Conservation (phyloP, 2,329 filamentous ascomycete genomes). For the Setomelanomma holmii region DNA sequence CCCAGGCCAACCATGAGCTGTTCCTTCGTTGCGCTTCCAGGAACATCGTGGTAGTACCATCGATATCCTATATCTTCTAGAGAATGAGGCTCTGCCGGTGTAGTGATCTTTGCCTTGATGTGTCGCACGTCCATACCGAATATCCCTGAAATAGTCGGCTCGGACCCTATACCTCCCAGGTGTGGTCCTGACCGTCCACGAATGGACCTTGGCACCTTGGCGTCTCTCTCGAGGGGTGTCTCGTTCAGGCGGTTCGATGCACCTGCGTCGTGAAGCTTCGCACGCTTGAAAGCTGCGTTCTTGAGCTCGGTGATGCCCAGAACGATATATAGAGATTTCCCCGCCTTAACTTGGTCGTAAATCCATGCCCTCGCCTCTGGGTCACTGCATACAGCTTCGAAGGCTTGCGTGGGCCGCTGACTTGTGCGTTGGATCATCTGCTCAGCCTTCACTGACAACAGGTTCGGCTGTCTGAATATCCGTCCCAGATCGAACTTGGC, state of each 20-base stretch:
- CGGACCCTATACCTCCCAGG: slow-evolving; percentile 38
- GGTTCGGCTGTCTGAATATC: slow-evolving; percentile 47
- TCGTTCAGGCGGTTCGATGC: slow-evolving; percentile 45
- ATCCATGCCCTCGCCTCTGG: slow-evolving; percentile 44
- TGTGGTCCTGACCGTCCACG: slow-evolving; percentile 33
- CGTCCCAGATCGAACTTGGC: slow-evolving; percentile 48
- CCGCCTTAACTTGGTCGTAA: slow-evolving; percentile 31
- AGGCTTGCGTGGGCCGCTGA: slow-evolving; percentile 33
- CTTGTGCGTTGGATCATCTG: slow-evolving; percentile 48
- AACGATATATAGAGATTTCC: slow-evolving; percentile 43
- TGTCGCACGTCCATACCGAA: slow-evolving; percentile 48
- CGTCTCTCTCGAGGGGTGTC: slow-evolving; percentile 39
- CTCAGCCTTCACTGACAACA: slow-evolving; percentile 45
- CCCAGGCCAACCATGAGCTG: slow-evolving; percentile 47
- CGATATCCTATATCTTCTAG: slow-evolving; percentile 41
- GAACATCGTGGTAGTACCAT: slow-evolving; percentile 45
- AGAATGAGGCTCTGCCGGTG: slow-evolving; percentile 41
- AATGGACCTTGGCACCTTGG: slow-evolving; percentile 41
- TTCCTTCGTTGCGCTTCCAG: slow-evolving; percentile 34
- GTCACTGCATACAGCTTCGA: slow-evolving; percentile 44
- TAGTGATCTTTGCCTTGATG: slow-evolving; percentile 38
- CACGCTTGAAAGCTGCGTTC: slow-evolving; percentile 47
- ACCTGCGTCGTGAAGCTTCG: slow-evolving; percentile 44
- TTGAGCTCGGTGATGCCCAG: slow-evolving; percentile 49
- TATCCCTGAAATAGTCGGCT: slow-evolving; percentile 42